Evolutionary conservation across 768 basidiomycete genomes (phyloP), one percentile per base, ranked within the genome.

Genomic region (button mushroom (Agaricus bisporus)): DNA sequence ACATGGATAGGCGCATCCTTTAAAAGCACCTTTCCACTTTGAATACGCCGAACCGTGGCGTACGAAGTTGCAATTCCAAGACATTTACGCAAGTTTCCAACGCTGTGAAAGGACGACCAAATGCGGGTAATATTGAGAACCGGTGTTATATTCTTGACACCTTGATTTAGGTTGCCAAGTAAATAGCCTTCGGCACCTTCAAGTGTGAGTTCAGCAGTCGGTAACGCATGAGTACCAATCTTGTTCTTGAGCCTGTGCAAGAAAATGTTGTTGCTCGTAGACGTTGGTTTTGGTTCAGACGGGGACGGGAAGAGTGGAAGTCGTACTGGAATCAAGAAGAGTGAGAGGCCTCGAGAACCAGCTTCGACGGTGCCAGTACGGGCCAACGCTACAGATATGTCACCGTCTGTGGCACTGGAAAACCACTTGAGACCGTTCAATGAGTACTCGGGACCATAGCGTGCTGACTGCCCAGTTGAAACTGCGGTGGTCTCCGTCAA

Each of bases 351-450:
- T 8, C 81, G 77, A 0, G 87, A 83, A 5, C 88, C 87, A 11
- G 72, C 66, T 45, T 70, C 58, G 25, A 63, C 55, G 0, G 78
- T 65, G 0, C 85, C 87, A 1, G 88, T 89, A 36, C 88, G 83
- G 5, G 86, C 89, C 5, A 91, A 70, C 1, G 85, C 86, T 22
- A 91, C 73, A 0, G 86, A 77, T 8, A 89, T 70, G 55, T 91
- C 72, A 57, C 84, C 81, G 59, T 91, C 89, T 0, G 87, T 87
- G 1, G 89, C 89, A 59, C 85, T 87, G 14, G 88, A 88, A 66
- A 90, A 90, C 88, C 88, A 90, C 68, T 89, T 90, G 64, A 89
- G 80, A 3, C 88, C 86, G 58, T 88, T 71, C 18, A 89, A 64
- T 17, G 61, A 70, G 63, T 86, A 86, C 46, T 73, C 66, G 2